Percentiles rank a stretch among this genome's conserved stretches.
phyloP scores from a whole-genome alignment of 805 yeast species.

The Sungouiella blattae region DNA sequence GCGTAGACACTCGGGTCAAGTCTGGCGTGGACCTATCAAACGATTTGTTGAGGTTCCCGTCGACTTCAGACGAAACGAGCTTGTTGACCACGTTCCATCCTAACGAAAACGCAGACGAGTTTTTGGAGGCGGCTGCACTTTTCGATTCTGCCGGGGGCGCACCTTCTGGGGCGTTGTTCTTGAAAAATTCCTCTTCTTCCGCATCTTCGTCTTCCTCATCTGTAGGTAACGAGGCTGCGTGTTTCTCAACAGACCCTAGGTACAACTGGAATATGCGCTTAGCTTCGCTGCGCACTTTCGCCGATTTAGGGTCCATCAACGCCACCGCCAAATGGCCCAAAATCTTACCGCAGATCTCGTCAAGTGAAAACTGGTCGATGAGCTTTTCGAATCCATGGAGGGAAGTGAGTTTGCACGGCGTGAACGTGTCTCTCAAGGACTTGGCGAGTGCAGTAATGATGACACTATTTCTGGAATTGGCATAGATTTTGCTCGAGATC shows the following conservation, averaged over 20 bases:
- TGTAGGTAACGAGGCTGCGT: slow-evolving; percentile 32
- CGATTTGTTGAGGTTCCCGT: slow-evolving; percentile 34
- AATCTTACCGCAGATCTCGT: slow-evolving; percentile 73
- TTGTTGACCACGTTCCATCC: slow-evolving; percentile 39
- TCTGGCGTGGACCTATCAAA: slow-evolving; percentile 38
- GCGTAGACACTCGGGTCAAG: slow-evolving; percentile 26
- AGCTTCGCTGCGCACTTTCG: slow-evolving; percentile 70
- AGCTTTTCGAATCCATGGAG: slow-evolving; percentile 67
- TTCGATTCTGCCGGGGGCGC: slow-evolving; percentile 4
- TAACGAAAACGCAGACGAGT: slow-evolving; percentile 21
- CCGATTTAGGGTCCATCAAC: slow-evolving; percentile 65
- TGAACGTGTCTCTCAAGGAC: slow-evolving; percentile 74
- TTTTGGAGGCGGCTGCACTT: too few species aligned
- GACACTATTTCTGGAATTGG: slow-evolving; percentile 61
- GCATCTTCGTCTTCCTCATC: slow-evolving; percentile 33
- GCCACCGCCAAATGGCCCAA: slow-evolving; percentile 84
- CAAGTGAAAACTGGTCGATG: slow-evolving; percentile 64
- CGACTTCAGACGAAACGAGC: slow-evolving; percentile 27
- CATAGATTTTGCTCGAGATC: slow-evolving; percentile 57
- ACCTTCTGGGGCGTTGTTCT: slow-evolving; percentile 20
- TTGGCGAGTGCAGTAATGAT: slow-evolving; percentile 83
- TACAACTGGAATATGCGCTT: slow-evolving; percentile 62
- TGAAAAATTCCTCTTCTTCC: slow-evolving; percentile 37
- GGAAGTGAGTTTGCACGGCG: slow-evolving; percentile 73
- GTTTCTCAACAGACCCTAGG: slow-evolving; percentile 35